Evolutionary conservation across 2,329 filamentous ascomycete species (phyloP), one percentile per base, ranked within the genome.

Genomic region (Venturia oleaginea): DNA sequence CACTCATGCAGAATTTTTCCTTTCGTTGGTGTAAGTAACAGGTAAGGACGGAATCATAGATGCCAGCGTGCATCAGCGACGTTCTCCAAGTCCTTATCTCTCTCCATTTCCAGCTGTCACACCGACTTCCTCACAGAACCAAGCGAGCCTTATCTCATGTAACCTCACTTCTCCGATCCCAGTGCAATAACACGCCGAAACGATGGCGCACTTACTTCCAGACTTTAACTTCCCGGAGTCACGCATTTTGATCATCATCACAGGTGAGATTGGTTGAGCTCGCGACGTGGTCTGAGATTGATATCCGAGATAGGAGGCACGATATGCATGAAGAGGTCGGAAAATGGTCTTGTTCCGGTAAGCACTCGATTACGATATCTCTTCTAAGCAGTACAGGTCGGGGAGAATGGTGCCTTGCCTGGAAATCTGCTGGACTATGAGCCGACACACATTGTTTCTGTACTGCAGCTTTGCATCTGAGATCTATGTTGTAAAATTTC

Each of bases 281-380:
- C 34, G 4, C 8, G 24, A 42, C 13, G 8, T 32, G 38, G 6
- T 46, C 40, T 34, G 15, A 55, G 55, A 43, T 17, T 54, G n/a
- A 59, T 8, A 7, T 7, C 22, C 34, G 51, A 19, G 30, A 61
- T 66, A 79, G 81, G 83, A 66, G 89, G 89, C 55, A 92, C 89
- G 7, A 96, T 96, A 71, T 96, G 91, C 77, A 96, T 97, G 92
- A 86, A 88, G 72, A 87, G 86, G 64, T 91, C 91, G 11, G 83
- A 84, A 10, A 85, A 91, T 68, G 92, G 92, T 0, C 85, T 96
- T 63, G 82, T 94, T 42, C 92, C 92, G 6, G 89, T 90, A 67
- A 70, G 64, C 10, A 57, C 38, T 43, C 32, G 13, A 27, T 38
- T 1, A 1, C 7, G 30, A 6, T 10, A 11, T 61, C 59, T 15